phyloP scores from a whole-genome alignment of 495 filamentous ascomycete genomes.

The Tuber aestivum region DNA sequence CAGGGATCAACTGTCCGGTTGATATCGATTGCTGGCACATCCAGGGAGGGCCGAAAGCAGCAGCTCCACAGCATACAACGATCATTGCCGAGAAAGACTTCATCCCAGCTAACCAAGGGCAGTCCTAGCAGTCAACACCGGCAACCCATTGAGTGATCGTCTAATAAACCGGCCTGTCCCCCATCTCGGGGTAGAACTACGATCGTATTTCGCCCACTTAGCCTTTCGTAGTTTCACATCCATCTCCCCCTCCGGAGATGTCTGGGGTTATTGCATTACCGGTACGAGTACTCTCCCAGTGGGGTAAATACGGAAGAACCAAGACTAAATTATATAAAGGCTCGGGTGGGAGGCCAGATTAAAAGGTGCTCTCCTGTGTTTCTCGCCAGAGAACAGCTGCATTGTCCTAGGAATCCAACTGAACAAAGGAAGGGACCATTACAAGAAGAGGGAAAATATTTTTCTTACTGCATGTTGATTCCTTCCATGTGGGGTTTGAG shows the following conservation, averaged over 20 bases:
- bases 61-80: neutral
- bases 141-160: neutral
- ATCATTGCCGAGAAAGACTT: neutral
- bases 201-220: too few species aligned
- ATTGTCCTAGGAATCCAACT: neutral
- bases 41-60: neutral
- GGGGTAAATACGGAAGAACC: neutral
- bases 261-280: neutral
- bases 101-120: neutral
- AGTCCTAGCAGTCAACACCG: neutral
- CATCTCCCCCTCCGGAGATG: neutral
- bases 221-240: neutral
- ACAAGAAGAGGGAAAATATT: neutral
- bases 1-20: neutral
- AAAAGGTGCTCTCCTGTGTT: neutral
- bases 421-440: neutral
- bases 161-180: neutral
- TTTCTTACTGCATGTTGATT: neutral
- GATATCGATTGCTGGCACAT: neutral
- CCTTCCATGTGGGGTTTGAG: neutral
- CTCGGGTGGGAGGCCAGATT: neutral
- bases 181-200: neutral
- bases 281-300: neutral
- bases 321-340: neutral
- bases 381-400: neutral